A percentile compares a stretch with the other conserved stretches of the same genome.
phyloP scores from a whole-genome alignment of 352 stramenopile species.

The Phytophthora palmivora region DNA sequence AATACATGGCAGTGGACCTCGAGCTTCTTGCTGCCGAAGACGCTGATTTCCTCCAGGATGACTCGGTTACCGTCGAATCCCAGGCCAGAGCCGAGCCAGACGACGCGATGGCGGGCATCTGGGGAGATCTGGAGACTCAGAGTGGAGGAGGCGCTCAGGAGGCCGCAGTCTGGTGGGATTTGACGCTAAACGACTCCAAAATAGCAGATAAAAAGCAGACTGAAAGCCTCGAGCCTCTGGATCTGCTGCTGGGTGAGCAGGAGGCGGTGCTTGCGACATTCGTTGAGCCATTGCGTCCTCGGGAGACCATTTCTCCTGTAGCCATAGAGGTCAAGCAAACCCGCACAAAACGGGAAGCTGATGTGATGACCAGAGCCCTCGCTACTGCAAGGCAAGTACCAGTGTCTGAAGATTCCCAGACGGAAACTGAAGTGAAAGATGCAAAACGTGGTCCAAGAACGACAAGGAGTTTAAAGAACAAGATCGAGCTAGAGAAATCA shows the following conservation, averaged over 20 bases:
- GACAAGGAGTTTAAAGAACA: conserved; percentile 4
- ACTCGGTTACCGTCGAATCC: conserved; percentile 27
- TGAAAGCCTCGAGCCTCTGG: conserved; percentile 11
- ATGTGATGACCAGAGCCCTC: conserved; percentile 9
- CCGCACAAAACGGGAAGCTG: conserved; percentile 14
- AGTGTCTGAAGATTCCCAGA: conserved; percentile 41
- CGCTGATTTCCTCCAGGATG: conserved; percentile 35
- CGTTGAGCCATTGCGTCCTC: conserved; percentile 19
- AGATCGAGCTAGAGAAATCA: conserved; percentile 12
- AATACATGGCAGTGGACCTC: conserved; percentile 30
- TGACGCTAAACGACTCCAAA: conserved; percentile 24
- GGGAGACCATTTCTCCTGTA: conserved; percentile 26
- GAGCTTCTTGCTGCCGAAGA: conserved; percentile 32
- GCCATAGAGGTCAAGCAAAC: conserved; percentile 29
- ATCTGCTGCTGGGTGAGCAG: conserved; percentile 36
- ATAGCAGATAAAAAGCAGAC: conserved; percentile 2
- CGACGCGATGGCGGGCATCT: conserved; percentile 38
- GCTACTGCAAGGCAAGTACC: conserved; percentile 17
- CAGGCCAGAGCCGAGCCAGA: conserved; percentile 25
- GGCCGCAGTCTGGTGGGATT: conserved; percentile 26
- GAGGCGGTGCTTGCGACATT: conserved; percentile 35
- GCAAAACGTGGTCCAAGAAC: neutral
- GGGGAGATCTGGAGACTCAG: conserved; percentile 40
- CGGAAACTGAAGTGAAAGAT: conserved; percentile 26
- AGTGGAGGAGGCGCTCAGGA: conserved; percentile 24